phyloP scores from a whole-genome alignment of 1,284 basidiomycete species.

The Neonothopanus nambi region DNA sequence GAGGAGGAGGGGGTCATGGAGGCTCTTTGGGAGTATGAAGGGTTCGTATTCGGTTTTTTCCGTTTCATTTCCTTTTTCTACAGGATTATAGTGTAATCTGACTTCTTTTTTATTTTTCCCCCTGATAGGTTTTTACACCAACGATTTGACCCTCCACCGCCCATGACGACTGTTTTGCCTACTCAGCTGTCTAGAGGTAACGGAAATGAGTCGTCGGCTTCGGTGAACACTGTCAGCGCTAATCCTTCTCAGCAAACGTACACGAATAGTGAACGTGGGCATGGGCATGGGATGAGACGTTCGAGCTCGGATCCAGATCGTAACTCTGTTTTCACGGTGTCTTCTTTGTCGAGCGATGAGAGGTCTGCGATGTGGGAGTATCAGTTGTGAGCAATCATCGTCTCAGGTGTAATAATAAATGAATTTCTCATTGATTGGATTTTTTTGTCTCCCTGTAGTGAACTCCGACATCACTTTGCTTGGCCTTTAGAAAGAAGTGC shows the following conservation, averaged over 20 bases:
- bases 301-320: not conserved
- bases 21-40: constrained; percentile 39
- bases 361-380: constrained; percentile 39
- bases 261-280: too few species aligned
- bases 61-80: constrained; percentile 1
- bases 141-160: constrained; percentile 31
- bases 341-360: constrained; percentile 32
- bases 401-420: not conserved
- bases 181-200: not conserved
- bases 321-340: constrained; percentile 13
- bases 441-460: constrained; percentile 3
- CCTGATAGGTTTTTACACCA: constrained; percentile 35
- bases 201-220: constrained; percentile 1
- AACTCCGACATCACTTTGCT: constrained; percentile 15
- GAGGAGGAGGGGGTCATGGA: constrained; percentile 35
- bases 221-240: not conserved
- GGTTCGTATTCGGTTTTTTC: constrained; percentile 21
- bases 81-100: not conserved
- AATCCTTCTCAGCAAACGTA: too few species aligned
- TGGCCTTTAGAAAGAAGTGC: constrained; percentile 4
- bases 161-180: constrained; percentile 13
- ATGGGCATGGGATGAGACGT: not conserved
- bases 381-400: constrained; percentile 29
- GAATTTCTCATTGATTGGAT: not conserved
- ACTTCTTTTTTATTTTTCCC: too few species aligned